Percentiles rank a stretch among this genome's conserved stretches.
Evolutionary conservation across 2,329 filamentous ascomycete species (phyloP).

Genomic region (Verticillium isaacii): DNA sequence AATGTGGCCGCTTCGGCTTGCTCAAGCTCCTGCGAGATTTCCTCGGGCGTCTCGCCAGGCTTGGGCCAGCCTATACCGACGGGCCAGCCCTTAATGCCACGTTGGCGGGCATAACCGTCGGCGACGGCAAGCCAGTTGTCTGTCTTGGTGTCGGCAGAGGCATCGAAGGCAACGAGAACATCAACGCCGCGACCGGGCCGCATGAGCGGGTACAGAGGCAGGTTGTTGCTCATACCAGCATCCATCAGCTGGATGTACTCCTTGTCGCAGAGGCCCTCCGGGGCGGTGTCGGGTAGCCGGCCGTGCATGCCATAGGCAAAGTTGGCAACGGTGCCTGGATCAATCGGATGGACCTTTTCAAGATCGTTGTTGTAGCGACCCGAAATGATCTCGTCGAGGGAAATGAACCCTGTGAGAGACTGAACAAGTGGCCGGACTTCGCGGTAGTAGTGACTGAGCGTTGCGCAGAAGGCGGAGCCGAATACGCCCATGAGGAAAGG

Average conservation of each 20-base stretch:
- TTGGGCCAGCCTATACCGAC: slow-evolving; percentile 92
- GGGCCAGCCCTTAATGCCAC: slow-evolving; percentile 91
- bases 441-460: slow-evolving; percentile 90
- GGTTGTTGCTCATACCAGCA: slow-evolving; percentile 96
- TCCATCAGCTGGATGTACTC: slow-evolving; percentile 86
- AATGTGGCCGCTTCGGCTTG: slow-evolving; percentile 58
- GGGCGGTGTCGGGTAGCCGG: slow-evolving; percentile 69
- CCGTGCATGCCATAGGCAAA: slow-evolving; percentile 78
- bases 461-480: slow-evolving; percentile 94
- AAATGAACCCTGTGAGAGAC: slow-evolving; percentile 67
- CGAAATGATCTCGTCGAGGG: slow-evolving; percentile 77
- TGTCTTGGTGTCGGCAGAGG: slow-evolving; percentile 84
- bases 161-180: slow-evolving; percentile 88
- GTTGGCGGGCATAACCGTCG: slow-evolving; percentile 87
- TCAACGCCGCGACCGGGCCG: slow-evolving; percentile 86
- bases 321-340: slow-evolving; percentile 87
- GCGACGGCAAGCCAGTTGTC: slow-evolving; percentile 96
- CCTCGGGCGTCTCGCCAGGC: slow-evolving; percentile 47
- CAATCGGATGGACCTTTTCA: slow-evolving; percentile 89
- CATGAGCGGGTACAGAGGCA: slow-evolving; percentile 91
- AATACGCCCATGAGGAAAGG: slow-evolving; percentile 90
- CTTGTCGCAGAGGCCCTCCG: slow-evolving; percentile 66
- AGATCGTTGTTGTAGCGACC: slow-evolving; percentile 73
- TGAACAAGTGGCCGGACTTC: slow-evolving; percentile 82
- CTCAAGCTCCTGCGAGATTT: slow-evolving; percentile 61